Percentiles rank a stretch among this genome's conserved stretches.
These are phyloP conservation scores for Penstemon davidsonii DNA, from an alignment of 257 asterid species.

Conservation along the genomic window DNA sequence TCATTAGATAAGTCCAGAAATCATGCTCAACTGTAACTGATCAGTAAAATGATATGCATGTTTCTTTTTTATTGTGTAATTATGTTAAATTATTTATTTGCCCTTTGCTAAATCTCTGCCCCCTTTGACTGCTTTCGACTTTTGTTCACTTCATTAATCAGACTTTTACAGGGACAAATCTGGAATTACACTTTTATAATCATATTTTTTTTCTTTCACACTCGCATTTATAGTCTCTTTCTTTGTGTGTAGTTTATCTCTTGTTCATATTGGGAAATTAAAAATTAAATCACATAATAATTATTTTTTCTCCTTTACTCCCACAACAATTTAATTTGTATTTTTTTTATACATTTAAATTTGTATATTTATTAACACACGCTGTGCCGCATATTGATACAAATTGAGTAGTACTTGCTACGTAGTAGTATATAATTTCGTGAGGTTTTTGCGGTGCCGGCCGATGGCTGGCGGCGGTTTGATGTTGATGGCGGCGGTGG, in stretches of 20 bases:
- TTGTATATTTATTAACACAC: neutral
- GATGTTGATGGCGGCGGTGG: conserved; percentile 28
- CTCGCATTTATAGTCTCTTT: neutral
- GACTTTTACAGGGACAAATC: neutral
- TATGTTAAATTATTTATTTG: neutral
- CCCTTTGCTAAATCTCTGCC: conserved; percentile 19
- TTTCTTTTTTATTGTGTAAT: neutral
- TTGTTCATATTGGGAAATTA: too few species aligned
- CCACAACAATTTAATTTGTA: too few species aligned
- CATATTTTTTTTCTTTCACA: neutral
- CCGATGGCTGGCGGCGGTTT: conserved; percentile 44
- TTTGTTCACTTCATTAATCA: neutral
- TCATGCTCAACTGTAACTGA: neutral
- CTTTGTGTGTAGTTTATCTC: neutral
- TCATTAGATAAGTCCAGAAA: neutral
- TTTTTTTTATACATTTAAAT: neutral
- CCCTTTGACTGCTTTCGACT: conserved; percentile 18
- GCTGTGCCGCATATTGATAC: neutral
- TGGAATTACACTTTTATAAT: neutral
- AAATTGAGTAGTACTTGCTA: neutral
- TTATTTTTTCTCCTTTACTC: too few species aligned
- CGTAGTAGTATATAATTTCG: neutral
- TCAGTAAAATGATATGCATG: neutral
- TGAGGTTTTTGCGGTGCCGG: conserved; percentile 32
- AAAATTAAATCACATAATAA: too few species aligned